Evolutionary conservation across 352 stramenopile genomes (phyloP), one percentile per base, ranked within the genome.

Genomic region (Phytophthora hibernalis): DNA sequence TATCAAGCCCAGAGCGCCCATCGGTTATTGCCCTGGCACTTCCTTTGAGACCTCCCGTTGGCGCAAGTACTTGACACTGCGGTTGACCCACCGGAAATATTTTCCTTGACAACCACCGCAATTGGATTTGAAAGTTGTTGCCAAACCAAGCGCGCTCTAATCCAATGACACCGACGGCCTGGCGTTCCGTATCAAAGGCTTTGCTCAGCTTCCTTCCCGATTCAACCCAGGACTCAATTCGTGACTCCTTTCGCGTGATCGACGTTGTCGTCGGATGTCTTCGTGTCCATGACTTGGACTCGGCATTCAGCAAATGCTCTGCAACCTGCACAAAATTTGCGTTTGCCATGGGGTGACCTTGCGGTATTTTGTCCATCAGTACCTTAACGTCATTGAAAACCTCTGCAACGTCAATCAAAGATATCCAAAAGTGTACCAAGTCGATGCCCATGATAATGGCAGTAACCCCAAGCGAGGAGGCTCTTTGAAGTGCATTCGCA

Each of bases 371-470:
- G 10, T 1, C 15, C 42, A 53, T 62, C 6, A 72, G 43, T 2
- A 2, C 16, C 13, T 31, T 51, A 8, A 58, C 6, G 11, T 55
- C n/a, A 5, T 54, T 20, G 0, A 60, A 35, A n/a, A 53, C 21
- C 12, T 48, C 22, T 2, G 65, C 0, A 1, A 79, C 50, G 20
- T 72, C 61, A 4, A 49, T 30, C n/a, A 80, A 65, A 0, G 73
- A 65, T 0, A 67, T 3, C 33, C 57, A 80, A 2, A 68, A 54
- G 1, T 76, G 71, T 0, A 57, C 18, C 9, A 71, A 49, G 30
- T 82, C 70, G 0, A 78, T 26, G 0, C 3, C 18, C 37, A 78
- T 70, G 13, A 81, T 38, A 0, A 58, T 42, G 1, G 60, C 20
- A 4, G 61, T 68, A 1, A 69, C 70, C 5, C 13, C 38, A 10